Evolutionary conservation across 2,329 filamentous ascomycete species (phyloP), one percentile per base, ranked within the genome.

Genomic region (Penicillium fuscoglaucum): DNA sequence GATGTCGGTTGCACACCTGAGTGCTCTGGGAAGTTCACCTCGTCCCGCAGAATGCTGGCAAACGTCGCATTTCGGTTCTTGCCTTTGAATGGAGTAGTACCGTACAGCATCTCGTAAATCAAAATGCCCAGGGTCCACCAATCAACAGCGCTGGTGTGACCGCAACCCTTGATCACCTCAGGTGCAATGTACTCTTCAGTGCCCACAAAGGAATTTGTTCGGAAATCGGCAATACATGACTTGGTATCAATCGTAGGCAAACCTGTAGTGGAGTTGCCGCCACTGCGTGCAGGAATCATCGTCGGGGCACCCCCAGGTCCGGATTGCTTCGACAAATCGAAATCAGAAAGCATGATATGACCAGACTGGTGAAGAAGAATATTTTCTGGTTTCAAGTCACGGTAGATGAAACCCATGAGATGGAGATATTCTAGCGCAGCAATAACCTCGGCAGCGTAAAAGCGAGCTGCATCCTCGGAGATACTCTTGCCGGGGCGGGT

Each of bases 271-370:
- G 91, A 93, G 40, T 91, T 88, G 53, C 93, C 93, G 10, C 55
- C 49, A 67, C 90, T 93, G 74, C 91, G 92, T 66, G 90, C 91
- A 61, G 97, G 84, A 70, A 99, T 97, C 93, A 99, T 98, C 26
- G 93, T 97, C 49, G 95, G 95, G 72, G 93, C 93, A 79, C 95
- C 95, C 71, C 93, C 95, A 17, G 91, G 88, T 66, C 96, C 95
- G 7, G 95, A 99, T 78, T 99, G 95, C 78, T 99, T 99, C 10
- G 93, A 97, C 61, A 99, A 79, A 77, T 99, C 95, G 77, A 99
- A 99, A 79, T 99, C 95, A 61, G 95, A 98, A 74, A 99, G 84
- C 95, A 99, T 99, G 69, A 99, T 99, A 76, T 99, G 95, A 17
- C 95, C 95, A n/a, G 95, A 98, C 76, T 99, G 95, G 75, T 99